Base-by-base conservation (phyloP, 495 filamentous ascomycete species). In the Xylaria sp. region DNA sequence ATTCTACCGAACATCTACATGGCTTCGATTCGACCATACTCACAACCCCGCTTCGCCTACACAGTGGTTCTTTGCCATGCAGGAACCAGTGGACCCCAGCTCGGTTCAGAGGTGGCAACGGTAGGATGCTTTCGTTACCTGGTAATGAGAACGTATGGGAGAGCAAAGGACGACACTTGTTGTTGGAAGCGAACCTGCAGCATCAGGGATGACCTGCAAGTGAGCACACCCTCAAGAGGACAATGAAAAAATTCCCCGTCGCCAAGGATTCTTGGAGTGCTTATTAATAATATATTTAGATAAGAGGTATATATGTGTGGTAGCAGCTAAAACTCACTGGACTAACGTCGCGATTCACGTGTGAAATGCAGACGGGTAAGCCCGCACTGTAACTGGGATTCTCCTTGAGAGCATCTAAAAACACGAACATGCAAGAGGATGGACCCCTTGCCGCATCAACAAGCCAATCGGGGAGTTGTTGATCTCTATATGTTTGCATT, bases 181-280 rank as follows among this genome's bases (percentile, higher is more conserved):
- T 6, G 4, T 58, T 61, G 67, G 67, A 61, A 69, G 57, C 55
- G 52, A 69, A 52, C 17, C 55, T 69, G 67, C 67, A 69, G 17
- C 26, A 26, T 19, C 67, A 48, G 40, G 67, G 67, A 57, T 50
- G 26, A 43, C 19, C 68, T 19, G 46, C 58, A 52, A n/a, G n/a
- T n/a, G n/a, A n/a, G n/a, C n/a, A n/a, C n/a, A n/a, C n/a, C n/a
- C n/a, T n/a, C n/a, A n/a, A 55, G 64, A 40, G 33, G 48, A 26
- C 21, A 53, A 53, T 33, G 44, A 55, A 62, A 26, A 21, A 31
- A 8, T 53, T 53, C 37, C 33, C 58, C 58, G 57, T 68, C 7
- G 66, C 66, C 66, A 68, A 59, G 66, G 11, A 35, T 29, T 7
- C 35, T 31, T 31, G 33, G 29, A 53, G n/a, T 26, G n/a, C 48